Percentiles rank a stretch among this genome's conserved stretches.
These are phyloP conservation scores for Aspergillus indologenus DNA, from an alignment of 495 filamentous ascomycete genomes.

Conservation along the genomic window DNA sequence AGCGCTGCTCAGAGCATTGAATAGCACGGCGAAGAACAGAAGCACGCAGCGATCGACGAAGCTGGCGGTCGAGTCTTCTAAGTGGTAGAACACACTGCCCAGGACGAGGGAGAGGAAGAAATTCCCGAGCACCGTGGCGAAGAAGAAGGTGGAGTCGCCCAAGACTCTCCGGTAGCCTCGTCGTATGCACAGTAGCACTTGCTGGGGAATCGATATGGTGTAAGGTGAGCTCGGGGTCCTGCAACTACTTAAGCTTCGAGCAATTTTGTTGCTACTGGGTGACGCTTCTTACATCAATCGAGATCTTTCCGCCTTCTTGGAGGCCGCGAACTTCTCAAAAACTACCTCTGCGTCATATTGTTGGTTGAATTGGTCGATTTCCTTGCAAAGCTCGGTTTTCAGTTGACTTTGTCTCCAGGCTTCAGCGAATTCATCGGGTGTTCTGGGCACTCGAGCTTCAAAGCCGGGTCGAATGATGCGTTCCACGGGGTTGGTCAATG, in stretches of 20 bases:
- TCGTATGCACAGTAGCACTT: conserved; percentile 37
- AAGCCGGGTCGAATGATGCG: conserved; percentile 54
- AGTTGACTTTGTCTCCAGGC: conserved; percentile 47
- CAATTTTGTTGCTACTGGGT: too few relatives aligned
- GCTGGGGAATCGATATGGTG: conserved; percentile 33
- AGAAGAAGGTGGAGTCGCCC: conserved; percentile 65
- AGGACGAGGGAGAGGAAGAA: conserved; percentile 70
- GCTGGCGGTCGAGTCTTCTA: conserved; percentile 53
- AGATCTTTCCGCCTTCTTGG: conserved; percentile 9
- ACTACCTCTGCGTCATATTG: conserved; percentile 20
- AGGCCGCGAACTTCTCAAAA: conserved; percentile 22
- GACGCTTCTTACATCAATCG: conserved; percentile 22
- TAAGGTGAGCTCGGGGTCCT: conserved; percentile 30
- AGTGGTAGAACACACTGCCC: conserved; percentile 74
- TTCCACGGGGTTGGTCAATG: conserved; percentile 59
- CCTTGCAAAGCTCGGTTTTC: conserved; percentile 39
- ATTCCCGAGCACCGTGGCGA: conserved; percentile 67
- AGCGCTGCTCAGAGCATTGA: conserved; percentile 58
- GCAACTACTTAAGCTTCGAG: background rate
- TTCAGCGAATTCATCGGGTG: conserved; percentile 59
- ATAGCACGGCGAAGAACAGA: conserved; percentile 11
- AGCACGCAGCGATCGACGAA: conserved; percentile 68
- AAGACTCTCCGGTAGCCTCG: conserved; percentile 50
- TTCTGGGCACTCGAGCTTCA: conserved; percentile 58
- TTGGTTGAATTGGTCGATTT: conserved; percentile 43